Evolutionary conservation across 257 asterid species (phyloP), one percentile per base, ranked within the genome.

Genomic region (Nicotiana otophora): DNA sequence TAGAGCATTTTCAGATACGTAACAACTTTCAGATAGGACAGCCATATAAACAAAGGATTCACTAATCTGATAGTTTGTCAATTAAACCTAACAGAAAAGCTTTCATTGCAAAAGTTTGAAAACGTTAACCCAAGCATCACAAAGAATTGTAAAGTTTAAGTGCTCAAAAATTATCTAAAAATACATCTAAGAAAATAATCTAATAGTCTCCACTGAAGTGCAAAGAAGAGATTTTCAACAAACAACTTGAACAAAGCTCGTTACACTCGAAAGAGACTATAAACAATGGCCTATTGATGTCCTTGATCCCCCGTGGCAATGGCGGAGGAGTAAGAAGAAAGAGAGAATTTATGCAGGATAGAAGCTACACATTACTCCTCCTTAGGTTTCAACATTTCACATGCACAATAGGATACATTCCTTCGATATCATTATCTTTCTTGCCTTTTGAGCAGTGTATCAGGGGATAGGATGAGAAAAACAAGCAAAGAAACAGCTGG

Each of bases 301-400:
- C 93, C 69, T 82, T 94, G 97, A 83, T 91, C 0, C 99, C 99
- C 5, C 97, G 99, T 23, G 99, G 99, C 69, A 95, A 90, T 2
- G 98, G 95, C 5, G 98, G 98, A 82, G 90, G 95, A 9, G 51
- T n/a, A 70, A 5, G 3, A 33, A 16, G 0, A 10, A 19, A 9
- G 31, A 36, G 31, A 36, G 1, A 36, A n/a, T 4, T 19, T n/a
- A 36, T 36, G 10, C 57, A 69, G 19, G 31, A 16, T 39, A 54
- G 57, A 54, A 39, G 53, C n/a, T 69, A 69, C 55, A 68, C 19
- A 19, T 36, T 6, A 0, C n/a, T 69, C 68, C 5, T 62, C 67
- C 33, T 20, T 19, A 36, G 55, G 55, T 26, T 69, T 15, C 77
- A 69, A 69, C 28, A 36, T 36, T 69, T n/a, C 55, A 36, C 31